These are phyloP conservation scores for Cicer chorassanicum DNA, from an alignment of 306 rosid genomes.

Conservation along the genomic window DNA sequence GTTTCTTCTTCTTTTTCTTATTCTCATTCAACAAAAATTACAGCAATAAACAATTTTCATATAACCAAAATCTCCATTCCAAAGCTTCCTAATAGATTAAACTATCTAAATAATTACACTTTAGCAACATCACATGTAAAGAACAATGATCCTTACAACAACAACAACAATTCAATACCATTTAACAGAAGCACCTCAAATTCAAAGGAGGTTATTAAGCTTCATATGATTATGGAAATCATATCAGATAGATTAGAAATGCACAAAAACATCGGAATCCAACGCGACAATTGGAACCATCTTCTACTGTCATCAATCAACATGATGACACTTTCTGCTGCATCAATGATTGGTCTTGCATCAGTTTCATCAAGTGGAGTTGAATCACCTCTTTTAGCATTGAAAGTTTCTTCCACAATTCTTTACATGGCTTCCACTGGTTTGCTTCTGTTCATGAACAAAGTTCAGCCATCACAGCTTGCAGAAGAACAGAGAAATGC, in stretches of 20 bases:
- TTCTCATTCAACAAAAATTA: conserved; percentile 31
- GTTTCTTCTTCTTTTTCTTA: conserved; percentile 39
- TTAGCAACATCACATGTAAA: background rate
- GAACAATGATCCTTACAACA: background rate
- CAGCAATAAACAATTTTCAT: conserved; percentile 46
- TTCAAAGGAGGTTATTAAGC: conserved; percentile 48
- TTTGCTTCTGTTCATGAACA: conserved; percentile 67
- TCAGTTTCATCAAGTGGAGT: conserved; percentile 44
- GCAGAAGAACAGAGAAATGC: conserved; percentile 78
- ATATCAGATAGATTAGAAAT: conserved; percentile 75
- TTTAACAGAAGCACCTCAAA: background rate
- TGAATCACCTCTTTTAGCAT: conserved; percentile 53
- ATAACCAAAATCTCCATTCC: conserved; percentile 44
- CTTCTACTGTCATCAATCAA: conserved; percentile 66
- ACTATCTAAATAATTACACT: conserved; percentile 39
- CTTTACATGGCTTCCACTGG: conserved; percentile 71
- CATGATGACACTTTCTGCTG: conserved; percentile 71
- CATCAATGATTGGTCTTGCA: conserved; percentile 70
- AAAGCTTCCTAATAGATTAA: conserved; percentile 45
- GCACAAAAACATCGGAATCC: conserved; percentile 74
- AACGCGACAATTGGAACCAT: conserved; percentile 82
- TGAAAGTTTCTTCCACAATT: conserved; percentile 67
- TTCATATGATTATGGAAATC: conserved; percentile 63
- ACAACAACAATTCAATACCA: background rate
- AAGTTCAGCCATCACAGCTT: conserved; percentile 84